A percentile compares a stretch with the other conserved stretches of the same genome.
Conservation (phyloP, 1,284 basidiomycete species). For the Tilletia caries region DNA sequence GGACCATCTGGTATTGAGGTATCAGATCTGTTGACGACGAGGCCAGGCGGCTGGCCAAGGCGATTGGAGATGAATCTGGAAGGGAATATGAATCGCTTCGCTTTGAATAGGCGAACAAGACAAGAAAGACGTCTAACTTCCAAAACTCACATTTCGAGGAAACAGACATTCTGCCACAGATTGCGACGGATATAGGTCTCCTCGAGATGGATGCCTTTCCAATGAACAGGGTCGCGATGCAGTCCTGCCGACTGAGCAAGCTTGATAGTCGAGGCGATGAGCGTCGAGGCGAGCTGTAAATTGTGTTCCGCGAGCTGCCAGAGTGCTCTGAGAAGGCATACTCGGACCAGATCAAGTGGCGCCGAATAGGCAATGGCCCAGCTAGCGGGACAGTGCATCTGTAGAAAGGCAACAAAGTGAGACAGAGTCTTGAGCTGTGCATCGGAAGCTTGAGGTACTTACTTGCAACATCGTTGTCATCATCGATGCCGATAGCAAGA, state of each 20-base stretch:
- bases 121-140: background rate
- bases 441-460: background rate
- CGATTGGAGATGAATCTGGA: slow-evolving; percentile 23
- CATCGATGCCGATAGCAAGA: background rate
- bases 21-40: slow-evolving; percentile 37
- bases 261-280: slow-evolving; percentile 36
- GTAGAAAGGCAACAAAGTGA: slow-evolving; percentile 15
- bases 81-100: too few relatives aligned
- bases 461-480: background rate
- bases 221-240: slow-evolving; percentile 41
- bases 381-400: slow-evolving; percentile 40
- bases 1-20: slow-evolving; percentile 41
- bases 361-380: slow-evolving; percentile 44
- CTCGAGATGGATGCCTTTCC: slow-evolving; percentile 38
- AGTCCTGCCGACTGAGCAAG: slow-evolving; percentile 44
- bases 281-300: slow-evolving; percentile 37
- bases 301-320: slow-evolving; percentile 46
- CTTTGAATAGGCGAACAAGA: background rate
- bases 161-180: slow-evolving; percentile 33
- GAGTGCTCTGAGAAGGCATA: slow-evolving; percentile 35
- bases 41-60: slow-evolving; percentile 33
- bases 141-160: slow-evolving; percentile 24
- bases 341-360: slow-evolving; percentile 44
- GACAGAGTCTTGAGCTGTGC: background rate
- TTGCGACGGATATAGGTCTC: slow-evolving; percentile 40